A percentile compares a stretch with the other conserved stretches of the same genome.
Evolutionary conservation across 768 basidiomycete genomes (phyloP).

Genomic region (Trametes meyenii): DNA sequence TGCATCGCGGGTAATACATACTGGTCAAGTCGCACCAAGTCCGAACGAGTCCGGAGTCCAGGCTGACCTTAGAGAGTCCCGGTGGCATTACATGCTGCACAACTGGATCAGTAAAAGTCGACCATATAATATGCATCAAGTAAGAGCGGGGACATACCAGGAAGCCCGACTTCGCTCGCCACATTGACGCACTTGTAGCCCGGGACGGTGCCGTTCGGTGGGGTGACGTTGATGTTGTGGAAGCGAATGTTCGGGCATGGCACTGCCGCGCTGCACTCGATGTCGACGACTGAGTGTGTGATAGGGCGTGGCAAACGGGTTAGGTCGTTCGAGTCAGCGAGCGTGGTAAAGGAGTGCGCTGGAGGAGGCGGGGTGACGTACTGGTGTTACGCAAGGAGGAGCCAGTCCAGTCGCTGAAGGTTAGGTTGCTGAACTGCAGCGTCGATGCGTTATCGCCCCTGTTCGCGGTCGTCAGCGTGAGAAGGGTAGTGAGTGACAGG

Average conservation of each 20-base stretch:
- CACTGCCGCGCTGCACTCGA: conserved; percentile 52
- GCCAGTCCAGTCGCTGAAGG: conserved; percentile 52
- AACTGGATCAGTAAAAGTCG: background rate
- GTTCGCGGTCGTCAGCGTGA: background rate
- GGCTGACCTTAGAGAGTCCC: background rate
- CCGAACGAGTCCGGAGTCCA: no score
- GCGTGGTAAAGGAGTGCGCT: background rate
- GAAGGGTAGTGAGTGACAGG: background rate
- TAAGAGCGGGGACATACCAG: conserved; percentile 25
- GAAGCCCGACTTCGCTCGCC: conserved; percentile 35
- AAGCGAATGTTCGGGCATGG: conserved; percentile 51
- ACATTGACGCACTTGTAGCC: conserved; percentile 53
- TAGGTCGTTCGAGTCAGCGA: background rate
- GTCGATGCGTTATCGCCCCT: conserved; percentile 36
- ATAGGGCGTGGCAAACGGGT: no score
- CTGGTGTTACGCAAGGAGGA: conserved; percentile 36
- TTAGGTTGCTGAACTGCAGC: conserved; percentile 50
- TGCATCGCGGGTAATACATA: no score
- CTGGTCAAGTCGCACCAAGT: no score
- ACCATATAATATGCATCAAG: background rate
- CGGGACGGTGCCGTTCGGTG: conserved; percentile 41
- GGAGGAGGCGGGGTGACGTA: conserved; percentile 7
- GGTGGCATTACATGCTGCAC: conserved; percentile 2
- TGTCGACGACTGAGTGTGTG: conserved; percentile 44
- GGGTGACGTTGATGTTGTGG: conserved; percentile 37